These are phyloP conservation scores for Pneumocystis sp. DNA, from an alignment of 1,139 yeast genomes.

Conservation along the genomic window DNA sequence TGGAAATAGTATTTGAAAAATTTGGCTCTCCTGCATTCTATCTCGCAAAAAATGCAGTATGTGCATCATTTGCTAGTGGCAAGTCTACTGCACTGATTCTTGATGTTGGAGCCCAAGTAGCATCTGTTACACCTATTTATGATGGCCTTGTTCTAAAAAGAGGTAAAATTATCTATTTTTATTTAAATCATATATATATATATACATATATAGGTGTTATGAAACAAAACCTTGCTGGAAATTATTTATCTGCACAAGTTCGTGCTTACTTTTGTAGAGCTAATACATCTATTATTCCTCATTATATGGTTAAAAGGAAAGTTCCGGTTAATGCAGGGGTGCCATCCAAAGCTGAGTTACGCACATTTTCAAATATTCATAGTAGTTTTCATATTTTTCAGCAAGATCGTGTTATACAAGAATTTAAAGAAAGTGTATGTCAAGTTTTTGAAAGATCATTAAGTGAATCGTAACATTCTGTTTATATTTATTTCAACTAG, in stretches of 20 bases:
- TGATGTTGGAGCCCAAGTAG: slow-evolving; percentile 75
- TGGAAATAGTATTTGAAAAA: slow-evolving; percentile 62
- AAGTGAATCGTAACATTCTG: slow-evolving; percentile 10
- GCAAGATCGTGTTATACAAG: slow-evolving; percentile 28
- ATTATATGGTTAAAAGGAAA: slow-evolving; percentile 18
- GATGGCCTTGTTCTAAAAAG: slow-evolving; percentile 78
- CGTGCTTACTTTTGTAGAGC: not conserved
- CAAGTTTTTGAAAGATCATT: slow-evolving; percentile 35
- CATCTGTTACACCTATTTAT: slow-evolving; percentile 79
- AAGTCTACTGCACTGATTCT: slow-evolving; percentile 87
- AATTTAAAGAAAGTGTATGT: slow-evolving; percentile 47
- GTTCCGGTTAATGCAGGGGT: not conserved
- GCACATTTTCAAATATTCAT: not conserved
- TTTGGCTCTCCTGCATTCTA: slow-evolving; percentile 75
- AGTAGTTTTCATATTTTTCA: slow-evolving; percentile 1
- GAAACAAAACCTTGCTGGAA: slow-evolving; percentile 6
- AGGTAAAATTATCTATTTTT: slow-evolving; percentile 11
- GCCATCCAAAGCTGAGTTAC: not conserved
- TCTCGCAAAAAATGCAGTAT: slow-evolving; percentile 71
- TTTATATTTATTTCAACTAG: not conserved
- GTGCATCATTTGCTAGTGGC: slow-evolving; percentile 86
- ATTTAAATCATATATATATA: not conserved
- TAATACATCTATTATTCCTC: slow-evolving; percentile 19
- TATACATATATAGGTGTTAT: slow-evolving; percentile 1
- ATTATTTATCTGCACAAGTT: slow-evolving; percentile 4